These are phyloP conservation scores for Alternaria brassicicola DNA, from an alignment of 2,329 filamentous ascomycete species.

Conservation along the genomic window DNA sequence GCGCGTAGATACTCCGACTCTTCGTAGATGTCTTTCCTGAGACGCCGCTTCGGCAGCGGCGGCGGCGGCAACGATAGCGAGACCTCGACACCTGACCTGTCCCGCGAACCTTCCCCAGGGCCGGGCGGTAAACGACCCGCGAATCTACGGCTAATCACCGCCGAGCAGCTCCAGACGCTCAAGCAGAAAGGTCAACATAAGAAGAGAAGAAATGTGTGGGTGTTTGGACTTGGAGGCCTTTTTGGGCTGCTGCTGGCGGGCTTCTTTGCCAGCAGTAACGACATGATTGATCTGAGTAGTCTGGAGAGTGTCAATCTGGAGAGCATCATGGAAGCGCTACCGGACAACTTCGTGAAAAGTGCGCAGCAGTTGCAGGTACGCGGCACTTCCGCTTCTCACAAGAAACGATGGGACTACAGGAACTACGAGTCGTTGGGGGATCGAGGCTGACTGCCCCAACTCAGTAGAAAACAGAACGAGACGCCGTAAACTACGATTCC, in stretches of 20 bases:
- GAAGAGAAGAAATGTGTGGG: constrained; percentile 78
- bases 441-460: constrained; percentile 32
- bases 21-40: constrained; percentile 45
- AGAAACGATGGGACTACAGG: neutral
- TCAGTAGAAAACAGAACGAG: constrained; percentile 78
- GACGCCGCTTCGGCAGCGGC: constrained; percentile 42
- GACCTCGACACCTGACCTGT: constrained; percentile 40
- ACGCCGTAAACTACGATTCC: constrained; percentile 88
- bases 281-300: constrained; percentile 84
- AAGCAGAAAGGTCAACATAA: constrained; percentile 49
- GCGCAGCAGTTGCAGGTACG: constrained; percentile 82
- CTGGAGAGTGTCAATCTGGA: constrained; percentile 77
- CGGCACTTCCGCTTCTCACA: neutral
- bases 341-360: constrained; percentile 83
- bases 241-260: constrained; percentile 87
- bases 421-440: neutral
- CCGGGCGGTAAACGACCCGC: constrained; percentile 45
- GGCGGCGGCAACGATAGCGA: constrained; percentile 21
- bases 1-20: neutral
- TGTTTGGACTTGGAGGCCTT: constrained; percentile 87
- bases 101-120: constrained; percentile 47
- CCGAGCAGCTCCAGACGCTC: constrained; percentile 58
- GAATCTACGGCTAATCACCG: constrained; percentile 60
- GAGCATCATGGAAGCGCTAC: constrained; percentile 82
- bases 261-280: constrained; percentile 87